phyloP scores from a whole-genome alignment of 2,329 filamentous ascomycete genomes.

The Fusarium staphyleae region DNA sequence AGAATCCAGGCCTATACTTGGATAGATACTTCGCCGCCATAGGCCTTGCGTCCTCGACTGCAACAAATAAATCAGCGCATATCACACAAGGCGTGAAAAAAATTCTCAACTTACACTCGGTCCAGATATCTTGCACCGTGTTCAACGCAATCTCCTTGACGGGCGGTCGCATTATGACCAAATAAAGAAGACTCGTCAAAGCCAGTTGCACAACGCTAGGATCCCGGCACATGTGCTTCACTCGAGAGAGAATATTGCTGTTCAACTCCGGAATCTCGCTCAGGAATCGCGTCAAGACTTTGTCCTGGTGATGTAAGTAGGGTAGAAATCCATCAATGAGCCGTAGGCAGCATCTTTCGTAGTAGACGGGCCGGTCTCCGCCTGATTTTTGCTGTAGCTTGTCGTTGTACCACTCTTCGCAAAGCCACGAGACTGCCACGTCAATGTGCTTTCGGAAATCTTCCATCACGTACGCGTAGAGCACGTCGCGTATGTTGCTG shows the following conservation, averaged over 20 bases:
- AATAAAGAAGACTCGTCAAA: constrained; percentile 69
- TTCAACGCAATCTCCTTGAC: constrained; percentile 69
- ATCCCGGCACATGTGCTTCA: constrained; percentile 72
- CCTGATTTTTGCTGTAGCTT: constrained; percentile 55
- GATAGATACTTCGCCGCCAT: constrained; percentile 68
- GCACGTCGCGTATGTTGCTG: constrained; percentile 76
- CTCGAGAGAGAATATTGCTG: constrained; percentile 71
- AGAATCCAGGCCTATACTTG: constrained; percentile 65
- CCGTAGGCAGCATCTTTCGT: constrained; percentile 79
- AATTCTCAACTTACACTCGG: constrained; percentile 61
- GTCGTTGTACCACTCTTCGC: constrained; percentile 98
- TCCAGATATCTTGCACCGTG: constrained; percentile 71
- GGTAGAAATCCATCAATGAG: constrained; percentile 89
- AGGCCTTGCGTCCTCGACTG: constrained; percentile 68
- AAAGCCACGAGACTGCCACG: constrained; percentile 90
- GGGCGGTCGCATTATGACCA: constrained; percentile 73
- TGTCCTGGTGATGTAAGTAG: constrained; percentile 91
- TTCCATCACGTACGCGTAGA: constrained; percentile 87
- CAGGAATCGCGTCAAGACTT: constrained; percentile 87
- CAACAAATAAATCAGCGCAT: constrained; percentile 31
- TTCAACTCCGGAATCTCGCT: constrained; percentile 89
- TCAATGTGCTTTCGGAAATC: constrained; percentile 92
- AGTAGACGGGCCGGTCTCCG: constrained; percentile 66
- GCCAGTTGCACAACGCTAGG: constrained; percentile 69
- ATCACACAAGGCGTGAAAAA: neutral